Conservation (phyloP, 139 green algal species). For the Chlorella sp. region DNA sequence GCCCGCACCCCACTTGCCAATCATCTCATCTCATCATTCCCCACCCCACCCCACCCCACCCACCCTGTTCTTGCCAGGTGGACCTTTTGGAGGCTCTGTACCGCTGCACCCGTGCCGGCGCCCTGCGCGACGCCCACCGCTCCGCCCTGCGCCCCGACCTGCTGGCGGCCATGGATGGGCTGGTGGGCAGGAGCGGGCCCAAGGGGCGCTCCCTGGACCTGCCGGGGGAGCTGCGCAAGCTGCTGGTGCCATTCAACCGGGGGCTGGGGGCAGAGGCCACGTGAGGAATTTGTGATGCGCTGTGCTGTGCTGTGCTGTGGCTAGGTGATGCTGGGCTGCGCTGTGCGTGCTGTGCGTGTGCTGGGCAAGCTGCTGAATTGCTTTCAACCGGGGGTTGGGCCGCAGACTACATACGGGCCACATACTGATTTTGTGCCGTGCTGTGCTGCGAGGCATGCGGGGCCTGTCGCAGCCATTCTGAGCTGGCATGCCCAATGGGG, state of each 20-base stretch:
- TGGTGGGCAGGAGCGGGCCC: neutral
- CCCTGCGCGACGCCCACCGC: constrained; percentile 5
- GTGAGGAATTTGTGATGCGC: neutral
- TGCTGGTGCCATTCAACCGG: constrained; percentile 29
- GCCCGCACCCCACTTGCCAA: neutral
- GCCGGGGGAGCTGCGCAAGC: constrained; percentile 7
- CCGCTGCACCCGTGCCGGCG: neutral
- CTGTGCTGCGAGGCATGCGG: too few relatives aligned
- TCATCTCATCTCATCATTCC: neutral
- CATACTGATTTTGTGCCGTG: neutral
- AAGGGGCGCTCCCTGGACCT: constrained; percentile 22
- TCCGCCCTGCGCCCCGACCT: neutral
- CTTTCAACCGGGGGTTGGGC: neutral
- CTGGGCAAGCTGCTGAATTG: neutral
- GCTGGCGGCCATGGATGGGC: neutral
- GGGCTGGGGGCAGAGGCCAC: neutral
- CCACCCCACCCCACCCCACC: neutral
- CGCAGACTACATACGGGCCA: neutral
- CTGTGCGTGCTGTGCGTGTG: neutral
- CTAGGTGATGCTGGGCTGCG: neutral
- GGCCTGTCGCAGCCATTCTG: too few relatives aligned
- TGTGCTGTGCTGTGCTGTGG: neutral
- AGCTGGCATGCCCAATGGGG: too few relatives aligned
- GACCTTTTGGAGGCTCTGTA: constrained; percentile 35
- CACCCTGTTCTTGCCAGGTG: neutral